A percentile compares a stretch with the other conserved stretches of the same genome.
Evolutionary conservation across 306 rosid species (phyloP).

Genomic region (Rubus idaeus): DNA sequence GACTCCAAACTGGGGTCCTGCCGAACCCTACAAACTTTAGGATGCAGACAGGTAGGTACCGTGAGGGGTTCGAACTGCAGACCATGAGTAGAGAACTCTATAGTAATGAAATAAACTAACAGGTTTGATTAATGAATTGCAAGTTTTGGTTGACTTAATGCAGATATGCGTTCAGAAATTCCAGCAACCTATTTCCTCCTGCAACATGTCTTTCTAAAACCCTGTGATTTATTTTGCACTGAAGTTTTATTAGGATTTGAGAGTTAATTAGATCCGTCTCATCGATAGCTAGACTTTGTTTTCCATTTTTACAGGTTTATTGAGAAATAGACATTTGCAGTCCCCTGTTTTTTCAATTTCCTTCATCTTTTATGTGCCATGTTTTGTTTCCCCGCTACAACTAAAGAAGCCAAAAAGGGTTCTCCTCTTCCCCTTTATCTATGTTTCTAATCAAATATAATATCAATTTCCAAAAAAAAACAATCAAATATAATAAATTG

Average conservation of each 20-base stretch:
- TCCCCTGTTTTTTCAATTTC: neutral
- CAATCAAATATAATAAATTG: too few relatives aligned
- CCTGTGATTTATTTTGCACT: neutral
- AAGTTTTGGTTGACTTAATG: too few relatives aligned
- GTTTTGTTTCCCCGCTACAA: neutral
- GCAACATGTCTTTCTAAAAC: neutral
- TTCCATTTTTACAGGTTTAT: neutral
- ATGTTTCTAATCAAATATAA: neutral
- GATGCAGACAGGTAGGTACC: too few relatives aligned
- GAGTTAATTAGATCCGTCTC: neutral
- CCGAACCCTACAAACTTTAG: too few relatives aligned
- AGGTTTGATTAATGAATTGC: too few relatives aligned
- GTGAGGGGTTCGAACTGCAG: too few relatives aligned
- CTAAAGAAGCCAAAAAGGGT: neutral
- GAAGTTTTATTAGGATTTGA: neutral
- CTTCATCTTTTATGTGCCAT: neutral
- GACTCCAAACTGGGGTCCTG: too few relatives aligned
- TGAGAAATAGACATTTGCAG: neutral
- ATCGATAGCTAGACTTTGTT: neutral
- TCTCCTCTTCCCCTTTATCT: neutral
- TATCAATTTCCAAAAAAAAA: neutral
- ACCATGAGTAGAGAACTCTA: too few relatives aligned
- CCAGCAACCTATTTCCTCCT: neutral
- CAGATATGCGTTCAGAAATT: too few relatives aligned
- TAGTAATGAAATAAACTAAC: too few relatives aligned